Base-by-base conservation (phyloP, 2,329 filamentous ascomycete genomes). In the Magnaporthales sp. region DNA sequence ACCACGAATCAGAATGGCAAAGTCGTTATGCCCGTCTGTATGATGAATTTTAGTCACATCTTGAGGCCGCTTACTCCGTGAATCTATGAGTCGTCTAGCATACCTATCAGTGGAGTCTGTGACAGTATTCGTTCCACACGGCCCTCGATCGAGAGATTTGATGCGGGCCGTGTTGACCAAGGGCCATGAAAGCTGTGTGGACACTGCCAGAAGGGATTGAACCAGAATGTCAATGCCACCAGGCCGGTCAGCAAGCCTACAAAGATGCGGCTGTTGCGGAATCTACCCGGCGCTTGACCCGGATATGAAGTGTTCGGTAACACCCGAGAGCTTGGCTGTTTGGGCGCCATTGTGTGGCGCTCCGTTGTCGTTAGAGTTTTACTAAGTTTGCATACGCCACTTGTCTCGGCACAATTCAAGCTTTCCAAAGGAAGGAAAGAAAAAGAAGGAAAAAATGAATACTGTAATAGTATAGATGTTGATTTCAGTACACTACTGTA, bases 11-110 rank as follows among this genome's bases (percentile, higher is more conserved):
- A 89, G 77, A 54, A 95, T 89, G 26, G 94, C 85, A 63, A 98
- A 83, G 75, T 98, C 94, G 78, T 96, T 90, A 75, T 97, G 93
- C 0, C 93, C 93, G 77, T 97, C 93, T 93, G 3, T 13, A 58
- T 26, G 54, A 26, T 8, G 15, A 26, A 9, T 13, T 26, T 13
- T 26, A 26, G 54, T 58, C 22, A 58, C 9, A 26, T 46, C 4
- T 46, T 46, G 38, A n/a, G 3, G 38, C 5, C 8, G 38, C 10
- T 46, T 19, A 10, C 19, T 46, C 15, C 15, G 38, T 46, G 15
- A n/a, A 11, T 27, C 6, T 31, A 26, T 4, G 27, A 22, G 29
- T 63, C 11, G 30, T 29, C 31, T 30, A 24, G 60, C 46, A 22
- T 63, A 68, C 68, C 69, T 29, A 72, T 72, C 62, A 72, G 56